A percentile compares a stretch with the other conserved stretches of the same genome.
phyloP scores from a whole-genome alignment of 2,329 filamentous ascomycete species.

The Orbilia ellipsospora region DNA sequence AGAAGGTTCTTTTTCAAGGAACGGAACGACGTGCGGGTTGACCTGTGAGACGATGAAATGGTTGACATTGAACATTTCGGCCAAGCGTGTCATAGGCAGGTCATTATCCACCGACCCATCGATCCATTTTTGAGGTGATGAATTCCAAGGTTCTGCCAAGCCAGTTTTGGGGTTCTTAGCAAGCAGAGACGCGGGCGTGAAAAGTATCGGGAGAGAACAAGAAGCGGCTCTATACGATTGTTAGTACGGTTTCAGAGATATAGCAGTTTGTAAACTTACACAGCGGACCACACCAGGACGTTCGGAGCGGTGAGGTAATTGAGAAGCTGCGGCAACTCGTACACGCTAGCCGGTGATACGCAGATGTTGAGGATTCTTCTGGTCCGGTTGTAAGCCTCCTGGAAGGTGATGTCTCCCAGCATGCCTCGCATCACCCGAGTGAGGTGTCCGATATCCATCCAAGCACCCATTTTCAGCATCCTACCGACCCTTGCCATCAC shows the following conservation, averaged over 20 bases:
- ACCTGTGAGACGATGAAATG: constrained; percentile 98
- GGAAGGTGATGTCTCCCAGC: constrained; percentile 90
- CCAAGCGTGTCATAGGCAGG: constrained; percentile 85
- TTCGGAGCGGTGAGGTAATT: constrained; percentile 96
- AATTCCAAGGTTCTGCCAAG: constrained; percentile 83
- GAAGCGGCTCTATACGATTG: constrained; percentile 73
- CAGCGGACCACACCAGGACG: constrained; percentile 95
- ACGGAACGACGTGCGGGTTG: constrained; percentile 91
- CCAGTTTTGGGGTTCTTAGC: constrained; percentile 87
- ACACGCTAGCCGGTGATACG: constrained; percentile 81
- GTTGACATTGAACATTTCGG: constrained; percentile 98
- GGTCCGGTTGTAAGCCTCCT: constrained; percentile 95
- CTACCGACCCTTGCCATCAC: constrained; percentile 75
- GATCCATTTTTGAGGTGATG: constrained; percentile 85
- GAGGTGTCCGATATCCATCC: constrained; percentile 86
- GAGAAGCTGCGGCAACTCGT: constrained; percentile 84
- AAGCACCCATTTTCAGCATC: constrained; percentile 81
- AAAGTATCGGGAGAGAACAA: constrained; percentile 89
- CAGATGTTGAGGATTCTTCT: constrained; percentile 92
- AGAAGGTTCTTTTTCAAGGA: constrained; percentile 74
- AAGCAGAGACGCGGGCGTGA: constrained; percentile 79
- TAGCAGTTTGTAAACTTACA: constrained; percentile 63
- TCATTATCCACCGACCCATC: constrained; percentile 96
- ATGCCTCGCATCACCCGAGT: constrained; percentile 81
- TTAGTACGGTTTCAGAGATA: constrained; percentile 59